Base-by-base conservation (phyloP, 495 filamentous ascomycete species). In the Oidiodendron maius region DNA sequence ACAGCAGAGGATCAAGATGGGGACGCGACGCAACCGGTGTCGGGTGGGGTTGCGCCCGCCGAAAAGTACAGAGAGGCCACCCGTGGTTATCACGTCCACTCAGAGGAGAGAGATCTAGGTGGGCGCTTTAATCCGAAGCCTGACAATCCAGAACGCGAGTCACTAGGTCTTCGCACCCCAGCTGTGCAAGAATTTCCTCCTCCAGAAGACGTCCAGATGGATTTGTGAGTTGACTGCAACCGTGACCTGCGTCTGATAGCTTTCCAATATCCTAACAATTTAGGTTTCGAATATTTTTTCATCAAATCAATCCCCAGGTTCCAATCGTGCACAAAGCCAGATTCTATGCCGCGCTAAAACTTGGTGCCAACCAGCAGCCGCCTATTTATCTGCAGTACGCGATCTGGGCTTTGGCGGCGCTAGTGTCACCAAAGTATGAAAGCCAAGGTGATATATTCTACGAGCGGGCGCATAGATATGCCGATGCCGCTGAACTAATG, bases 101-200 rank as follows among this genome's bases (percentile, higher is more conserved):
- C n/a, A n/a, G n/a, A n/a, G n/a, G n/a, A n/a, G n/a, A n/a, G n/a
- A n/a, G n/a, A n/a, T n/a, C n/a, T n/a, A n/a, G n/a, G n/a, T n/a
- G n/a, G n/a, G n/a, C n/a, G n/a, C n/a, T n/a, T n/a, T n/a, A n/a
- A n/a, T n/a, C n/a, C n/a, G n/a, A n/a, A n/a, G n/a, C n/a, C n/a
- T 35, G 11, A 44, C 23, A 39, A 53, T 23, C 8, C 50, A 16
- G 52, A 37, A 1, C 24, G 45, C 46, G 40, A 38, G 17, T 26
- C 22, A 17, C 9, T 55, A 87, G 91, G 96, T 56, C 84, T 98
- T 81, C 91, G 97, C 41, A 81, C 85, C 21, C 64, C 97, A 38
- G 94, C 90, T 6, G 61, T 98, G 48, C 87, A 96, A 45, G 93
- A 98, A 62, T 87, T 93, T 36, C 68, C 97, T 30, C 93, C 93